These are phyloP conservation scores for Metschnikowia baotianmanensis DNA, from an alignment of 805 yeast genomes.

Conservation along the genomic window DNA sequence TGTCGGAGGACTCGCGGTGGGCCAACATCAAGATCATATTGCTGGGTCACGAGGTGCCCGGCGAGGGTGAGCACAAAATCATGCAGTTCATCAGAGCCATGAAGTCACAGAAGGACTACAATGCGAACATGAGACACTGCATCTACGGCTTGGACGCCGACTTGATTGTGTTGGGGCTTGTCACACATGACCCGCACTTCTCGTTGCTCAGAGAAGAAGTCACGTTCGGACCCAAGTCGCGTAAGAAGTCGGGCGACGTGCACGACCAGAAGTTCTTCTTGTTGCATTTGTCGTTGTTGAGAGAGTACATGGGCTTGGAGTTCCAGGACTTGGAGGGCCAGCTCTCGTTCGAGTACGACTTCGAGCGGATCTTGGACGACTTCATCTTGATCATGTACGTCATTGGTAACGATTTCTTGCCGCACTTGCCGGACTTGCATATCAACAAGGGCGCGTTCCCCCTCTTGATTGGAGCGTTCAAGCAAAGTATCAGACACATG, in stretches of 20 bases:
- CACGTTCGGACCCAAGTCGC: constrained; percentile 62
- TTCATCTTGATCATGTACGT: constrained; percentile 89
- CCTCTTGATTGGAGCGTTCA: constrained; percentile 83
- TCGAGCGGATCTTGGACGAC: constrained; percentile 89
- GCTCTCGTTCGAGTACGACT: constrained; percentile 67
- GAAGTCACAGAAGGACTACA: constrained; percentile 69
- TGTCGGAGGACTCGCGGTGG: constrained; percentile 86
- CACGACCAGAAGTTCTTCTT: constrained; percentile 79
- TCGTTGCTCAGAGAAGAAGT: constrained; percentile 95
- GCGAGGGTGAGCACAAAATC: constrained; percentile 98
- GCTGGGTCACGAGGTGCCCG: constrained; percentile 95
- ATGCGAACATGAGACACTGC: constrained; percentile 86
- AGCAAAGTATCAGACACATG: constrained; percentile 64
- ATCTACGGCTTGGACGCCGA: constrained; percentile 96
- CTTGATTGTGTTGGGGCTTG: constrained; percentile 87
- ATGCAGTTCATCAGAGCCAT: constrained; percentile 85
- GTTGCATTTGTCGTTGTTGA: constrained; percentile 78
- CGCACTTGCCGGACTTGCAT: constrained; percentile 91
- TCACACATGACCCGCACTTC: constrained; percentile 94
- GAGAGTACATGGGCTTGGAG: constrained; percentile 90
- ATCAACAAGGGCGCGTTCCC: constrained; percentile 97
- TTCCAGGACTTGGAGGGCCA: constrained; percentile 67
- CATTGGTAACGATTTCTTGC: constrained; percentile 96
- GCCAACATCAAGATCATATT: constrained; percentile 70
- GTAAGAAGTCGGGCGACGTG: constrained; percentile 43